phyloP scores from a whole-genome alignment of 345 rosid genomes.

The Mercurialis annua region DNA sequence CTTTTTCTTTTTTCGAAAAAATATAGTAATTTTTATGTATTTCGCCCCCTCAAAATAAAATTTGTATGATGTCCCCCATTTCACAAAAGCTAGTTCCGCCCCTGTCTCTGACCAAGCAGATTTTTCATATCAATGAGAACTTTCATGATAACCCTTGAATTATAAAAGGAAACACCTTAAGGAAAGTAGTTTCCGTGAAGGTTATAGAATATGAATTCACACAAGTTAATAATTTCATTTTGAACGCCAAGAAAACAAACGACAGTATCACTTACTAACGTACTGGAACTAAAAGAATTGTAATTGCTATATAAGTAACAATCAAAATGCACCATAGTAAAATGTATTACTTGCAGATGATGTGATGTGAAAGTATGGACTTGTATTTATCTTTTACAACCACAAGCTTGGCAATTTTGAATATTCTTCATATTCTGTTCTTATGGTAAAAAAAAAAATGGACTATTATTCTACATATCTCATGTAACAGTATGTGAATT shows the following conservation, averaged over 20 bases:
- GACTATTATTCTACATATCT: too few species aligned
- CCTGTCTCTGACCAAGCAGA: too few species aligned
- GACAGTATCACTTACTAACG: background rate
- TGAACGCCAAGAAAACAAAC: background rate
- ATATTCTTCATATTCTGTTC: background rate
- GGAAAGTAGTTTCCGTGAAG: constrained; percentile 6
- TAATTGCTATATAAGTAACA: background rate
- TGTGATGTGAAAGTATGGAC: background rate
- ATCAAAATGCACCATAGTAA: background rate
- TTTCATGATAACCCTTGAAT: background rate
- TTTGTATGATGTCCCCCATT: too few species aligned
- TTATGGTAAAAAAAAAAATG: background rate
- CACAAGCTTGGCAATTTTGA: background rate
- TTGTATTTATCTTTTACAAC: background rate
- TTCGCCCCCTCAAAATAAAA: too few species aligned
- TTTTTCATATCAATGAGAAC: too few species aligned
- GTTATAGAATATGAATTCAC: background rate
- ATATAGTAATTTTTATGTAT: too few species aligned
- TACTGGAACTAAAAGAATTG: background rate
- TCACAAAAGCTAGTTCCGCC: too few species aligned
- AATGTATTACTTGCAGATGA: background rate
- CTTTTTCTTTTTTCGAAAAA: too few species aligned
- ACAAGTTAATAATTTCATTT: background rate
- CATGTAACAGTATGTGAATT: too few species aligned
- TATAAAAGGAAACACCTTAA: background rate